Percentiles rank a stretch among this genome's conserved stretches.
These are phyloP conservation scores for Tephrocybe sp. DNA, from an alignment of 768 basidiomycete genomes.

Conservation along the genomic window DNA sequence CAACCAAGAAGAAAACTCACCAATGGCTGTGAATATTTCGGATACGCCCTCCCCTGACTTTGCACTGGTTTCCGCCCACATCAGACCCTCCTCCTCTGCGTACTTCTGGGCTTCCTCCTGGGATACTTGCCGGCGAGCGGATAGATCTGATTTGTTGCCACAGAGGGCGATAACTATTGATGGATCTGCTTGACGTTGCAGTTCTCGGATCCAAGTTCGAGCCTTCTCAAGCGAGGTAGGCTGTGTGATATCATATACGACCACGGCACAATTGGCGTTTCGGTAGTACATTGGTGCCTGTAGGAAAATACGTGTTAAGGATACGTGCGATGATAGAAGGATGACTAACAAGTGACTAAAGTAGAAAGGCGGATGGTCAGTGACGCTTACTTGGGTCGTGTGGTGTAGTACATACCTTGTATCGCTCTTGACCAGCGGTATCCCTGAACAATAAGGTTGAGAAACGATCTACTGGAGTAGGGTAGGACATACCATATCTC, in stretches of 20 bases:
- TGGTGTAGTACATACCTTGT: constrained; percentile 57
- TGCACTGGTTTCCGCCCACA: constrained; percentile 92
- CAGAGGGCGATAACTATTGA: constrained; percentile 95
- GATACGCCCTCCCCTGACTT: constrained; percentile 86
- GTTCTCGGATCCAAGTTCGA: constrained; percentile 92
- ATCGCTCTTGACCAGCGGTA: constrained; percentile 94
- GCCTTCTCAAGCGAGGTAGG: constrained; percentile 91
- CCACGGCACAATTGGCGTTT: constrained; percentile 91
- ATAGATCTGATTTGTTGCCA: constrained; percentile 92
- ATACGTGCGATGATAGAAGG: neutral
- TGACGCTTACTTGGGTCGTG: constrained; percentile 10
- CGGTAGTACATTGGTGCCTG: constrained; percentile 97
- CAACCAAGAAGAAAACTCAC: constrained; percentile 35
- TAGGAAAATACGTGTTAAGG: neutral
- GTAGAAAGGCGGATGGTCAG: constrained; percentile 7
- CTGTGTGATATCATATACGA: constrained; percentile 96
- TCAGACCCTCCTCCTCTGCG: constrained; percentile 86
- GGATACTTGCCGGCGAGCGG: constrained; percentile 79
- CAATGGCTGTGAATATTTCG: constrained; percentile 84
- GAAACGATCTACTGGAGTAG: neutral
- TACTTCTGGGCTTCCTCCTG: constrained; percentile 91
- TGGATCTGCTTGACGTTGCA: constrained; percentile 96
- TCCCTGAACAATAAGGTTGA: constrained; percentile 54
- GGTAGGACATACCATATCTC: constrained; percentile 79
- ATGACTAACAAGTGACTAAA: constrained; percentile 39